Conservation (phyloP, 2,329 filamentous ascomycete genomes). For the Huntiella omanensis region DNA sequence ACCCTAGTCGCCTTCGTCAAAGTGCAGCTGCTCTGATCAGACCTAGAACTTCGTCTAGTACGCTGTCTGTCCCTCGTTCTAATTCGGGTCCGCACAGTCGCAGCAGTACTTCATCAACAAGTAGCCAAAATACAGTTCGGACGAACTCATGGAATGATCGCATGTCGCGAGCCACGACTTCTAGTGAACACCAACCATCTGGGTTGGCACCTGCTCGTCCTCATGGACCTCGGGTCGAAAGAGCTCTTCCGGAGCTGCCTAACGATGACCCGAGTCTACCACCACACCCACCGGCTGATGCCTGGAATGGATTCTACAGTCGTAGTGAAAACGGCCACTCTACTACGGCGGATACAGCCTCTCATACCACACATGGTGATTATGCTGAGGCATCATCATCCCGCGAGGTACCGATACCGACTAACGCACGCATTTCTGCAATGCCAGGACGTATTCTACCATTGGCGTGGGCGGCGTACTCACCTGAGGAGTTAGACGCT, state of each 20-base stretch:
- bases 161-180: not conserved
- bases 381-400: too few species aligned
- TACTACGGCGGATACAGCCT: not conserved
- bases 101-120: not conserved
- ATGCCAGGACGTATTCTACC: not conserved
- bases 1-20: too few species aligned
- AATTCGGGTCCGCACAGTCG: not conserved
- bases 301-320: not conserved
- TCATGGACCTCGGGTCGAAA: not conserved
- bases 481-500: not conserved
- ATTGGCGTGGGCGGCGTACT: not conserved
- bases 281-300: not conserved
- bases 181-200: not conserved
- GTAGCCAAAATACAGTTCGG: not conserved
- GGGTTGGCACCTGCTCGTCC: not conserved
- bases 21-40: not conserved
- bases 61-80: not conserved
- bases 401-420: too few species aligned
- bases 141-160: too few species aligned
- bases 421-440: too few species aligned
- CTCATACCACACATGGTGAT: not conserved
- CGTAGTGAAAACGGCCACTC: not conserved
- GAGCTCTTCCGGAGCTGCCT: not conserved
- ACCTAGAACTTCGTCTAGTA: not conserved
- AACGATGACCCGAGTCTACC: not conserved